Conservation (phyloP, 352 stramenopile species). For the Phytophthora pluvialis region DNA sequence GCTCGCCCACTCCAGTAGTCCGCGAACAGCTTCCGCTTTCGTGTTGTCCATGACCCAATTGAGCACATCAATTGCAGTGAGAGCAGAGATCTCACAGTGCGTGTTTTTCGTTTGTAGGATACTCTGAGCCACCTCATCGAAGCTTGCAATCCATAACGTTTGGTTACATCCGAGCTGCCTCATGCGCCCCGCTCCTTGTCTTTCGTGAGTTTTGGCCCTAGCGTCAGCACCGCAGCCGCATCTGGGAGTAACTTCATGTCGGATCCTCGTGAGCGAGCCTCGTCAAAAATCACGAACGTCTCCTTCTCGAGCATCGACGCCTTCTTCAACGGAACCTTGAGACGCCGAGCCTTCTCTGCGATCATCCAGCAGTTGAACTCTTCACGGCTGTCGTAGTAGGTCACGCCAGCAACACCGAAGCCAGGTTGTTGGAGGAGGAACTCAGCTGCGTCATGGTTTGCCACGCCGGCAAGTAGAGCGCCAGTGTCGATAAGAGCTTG, state of each 20-base stretch:
- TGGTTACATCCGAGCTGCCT: conserved; percentile 77
- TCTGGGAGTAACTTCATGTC: conserved; percentile 88
- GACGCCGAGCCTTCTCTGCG: conserved; percentile 56
- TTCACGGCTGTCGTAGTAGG: conserved; percentile 77
- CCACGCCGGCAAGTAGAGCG: conserved; percentile 75
- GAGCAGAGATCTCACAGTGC: not conserved
- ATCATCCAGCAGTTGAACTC: conserved; percentile 80
- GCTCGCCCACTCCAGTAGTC: conserved; percentile 78
- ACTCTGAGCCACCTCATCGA: conserved; percentile 69
- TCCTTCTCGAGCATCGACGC: conserved; percentile 81
- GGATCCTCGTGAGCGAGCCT: conserved; percentile 84
- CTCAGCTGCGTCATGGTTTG: conserved; percentile 54
- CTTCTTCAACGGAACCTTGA: conserved; percentile 55
- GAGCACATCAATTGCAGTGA: conserved; percentile 64
- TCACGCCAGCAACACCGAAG: conserved; percentile 64
- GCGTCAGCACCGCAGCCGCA: conserved; percentile 79
- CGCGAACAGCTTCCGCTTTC: conserved; percentile 57
- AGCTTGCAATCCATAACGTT: conserved; percentile 71
- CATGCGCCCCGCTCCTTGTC: conserved; percentile 93
- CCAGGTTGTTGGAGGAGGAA: conserved; percentile 44
- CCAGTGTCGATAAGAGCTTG: conserved; percentile 89
- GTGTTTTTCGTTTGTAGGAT: conserved; percentile 33
- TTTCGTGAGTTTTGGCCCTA: conserved; percentile 88
- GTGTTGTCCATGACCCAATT: conserved; percentile 92
- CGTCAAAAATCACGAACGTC: conserved; percentile 93